Percentiles rank a stretch among this genome's conserved stretches.
These are phyloP conservation scores for Phytophthora hibernalis DNA, from an alignment of 352 stramenopile genomes.

Conservation along the genomic window DNA sequence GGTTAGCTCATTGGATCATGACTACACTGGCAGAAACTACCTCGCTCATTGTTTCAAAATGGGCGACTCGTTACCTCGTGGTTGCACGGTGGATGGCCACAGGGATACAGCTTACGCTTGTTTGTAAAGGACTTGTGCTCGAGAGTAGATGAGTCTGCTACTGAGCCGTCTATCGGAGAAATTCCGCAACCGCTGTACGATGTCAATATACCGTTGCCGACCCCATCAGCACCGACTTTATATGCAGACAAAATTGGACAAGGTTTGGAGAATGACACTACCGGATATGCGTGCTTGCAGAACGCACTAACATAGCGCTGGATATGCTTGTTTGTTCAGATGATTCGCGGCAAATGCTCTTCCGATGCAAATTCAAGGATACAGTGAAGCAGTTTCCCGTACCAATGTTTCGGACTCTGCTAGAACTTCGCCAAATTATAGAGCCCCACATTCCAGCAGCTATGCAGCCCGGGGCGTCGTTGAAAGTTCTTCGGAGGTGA, in stretches of 20 bases:
- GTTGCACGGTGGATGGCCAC: slow-evolving; percentile 61
- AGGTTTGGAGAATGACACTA: slow-evolving; percentile 9
- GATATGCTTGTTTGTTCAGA: background rate
- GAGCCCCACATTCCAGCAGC: slow-evolving; percentile 49
- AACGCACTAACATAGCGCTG: background rate
- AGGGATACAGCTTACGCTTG: slow-evolving; percentile 53
- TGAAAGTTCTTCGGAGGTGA: slow-evolving; percentile 55
- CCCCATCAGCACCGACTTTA: slow-evolving; percentile 49
- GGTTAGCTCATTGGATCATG: background rate
- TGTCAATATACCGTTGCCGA: slow-evolving; percentile 15
- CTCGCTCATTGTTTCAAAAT: slow-evolving; percentile 40
- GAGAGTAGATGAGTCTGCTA: slow-evolving; percentile 27
- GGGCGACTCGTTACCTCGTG: slow-evolving; percentile 56
- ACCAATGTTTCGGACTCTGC: slow-evolving; percentile 31
- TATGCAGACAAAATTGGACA: slow-evolving; percentile 21
- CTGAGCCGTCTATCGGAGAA: slow-evolving; percentile 1
- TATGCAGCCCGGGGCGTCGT: slow-evolving; percentile 26
- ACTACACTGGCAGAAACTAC: slow-evolving; percentile 47
- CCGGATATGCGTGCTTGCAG: background rate
- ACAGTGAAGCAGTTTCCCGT: slow-evolving; percentile 54
- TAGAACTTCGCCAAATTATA: slow-evolving; percentile 45
- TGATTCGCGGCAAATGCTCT: slow-evolving; percentile 43
- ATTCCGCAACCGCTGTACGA: slow-evolving; percentile 29
- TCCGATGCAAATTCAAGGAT: slow-evolving; percentile 77
- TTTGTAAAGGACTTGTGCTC: slow-evolving; percentile 64